A percentile compares a stretch with the other conserved stretches of the same genome.
phyloP scores from a whole-genome alignment of 148 eudicot genomes.

The Chenopodium formosanum region DNA sequence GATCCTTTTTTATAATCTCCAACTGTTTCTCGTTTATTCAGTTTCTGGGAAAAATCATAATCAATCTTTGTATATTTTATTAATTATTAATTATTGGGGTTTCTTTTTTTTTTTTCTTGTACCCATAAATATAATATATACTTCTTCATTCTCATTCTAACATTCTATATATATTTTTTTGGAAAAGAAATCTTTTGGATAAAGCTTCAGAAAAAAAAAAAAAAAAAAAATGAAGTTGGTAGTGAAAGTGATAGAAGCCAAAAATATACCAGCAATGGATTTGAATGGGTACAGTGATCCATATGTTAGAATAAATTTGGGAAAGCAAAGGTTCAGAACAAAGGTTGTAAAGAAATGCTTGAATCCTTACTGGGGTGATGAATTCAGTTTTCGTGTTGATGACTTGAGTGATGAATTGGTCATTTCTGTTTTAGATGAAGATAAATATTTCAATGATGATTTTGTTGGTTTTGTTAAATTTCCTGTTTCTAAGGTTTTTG shows the following conservation, averaged over 20 bases:
- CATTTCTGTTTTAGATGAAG: slow-evolving; percentile 84
- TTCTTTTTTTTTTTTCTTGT: too few relatives aligned
- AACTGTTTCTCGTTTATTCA: too few relatives aligned
- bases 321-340: slow-evolving; percentile 61
- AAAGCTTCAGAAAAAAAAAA: too few relatives aligned
- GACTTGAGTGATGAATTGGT: slow-evolving; percentile 79
- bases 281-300: slow-evolving; percentile 92
- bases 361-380: slow-evolving; percentile 89
- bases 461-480: slow-evolving; percentile 74
- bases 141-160: too few relatives aligned
- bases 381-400: slow-evolving; percentile 71
- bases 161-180: too few relatives aligned
- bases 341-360: slow-evolving; percentile 87
- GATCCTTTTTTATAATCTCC: too few relatives aligned
- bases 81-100: too few relatives aligned
- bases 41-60: too few relatives aligned
- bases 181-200: too few relatives aligned
- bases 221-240: slow-evolving; percentile 34
- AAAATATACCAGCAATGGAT: slow-evolving; percentile 86
- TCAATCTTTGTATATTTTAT: too few relatives aligned
- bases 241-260: slow-evolving; percentile 71
- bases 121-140: too few relatives aligned
- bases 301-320: slow-evolving; percentile 76
- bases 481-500: slow-evolving; percentile 70
- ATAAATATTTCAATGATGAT: slow-evolving; percentile 81